phyloP scores from a whole-genome alignment of 2,329 filamentous ascomycete species.

The Penicillium sp. region DNA sequence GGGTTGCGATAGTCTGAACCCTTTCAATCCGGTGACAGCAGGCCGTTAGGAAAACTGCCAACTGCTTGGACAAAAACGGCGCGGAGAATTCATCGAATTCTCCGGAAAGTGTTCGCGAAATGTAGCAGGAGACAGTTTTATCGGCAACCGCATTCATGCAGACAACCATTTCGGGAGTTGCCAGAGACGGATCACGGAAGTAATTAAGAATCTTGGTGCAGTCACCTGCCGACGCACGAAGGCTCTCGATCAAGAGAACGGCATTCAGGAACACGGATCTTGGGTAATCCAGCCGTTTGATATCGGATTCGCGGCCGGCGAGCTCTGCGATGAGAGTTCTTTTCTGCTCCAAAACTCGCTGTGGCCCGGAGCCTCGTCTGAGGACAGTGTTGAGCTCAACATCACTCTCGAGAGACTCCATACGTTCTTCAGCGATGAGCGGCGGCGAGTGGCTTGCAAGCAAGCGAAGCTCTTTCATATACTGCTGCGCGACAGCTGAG shows the following conservation, averaged over 20 bases:
- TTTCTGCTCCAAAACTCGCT: constrained; percentile 76
- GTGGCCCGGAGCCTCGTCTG: constrained; percentile 78
- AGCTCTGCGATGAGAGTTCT: constrained; percentile 74
- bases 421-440: constrained; percentile 83
- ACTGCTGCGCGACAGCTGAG: constrained; percentile 72
- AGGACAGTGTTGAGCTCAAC: constrained; percentile 95
- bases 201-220: constrained; percentile 89
- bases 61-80: constrained; percentile 84
- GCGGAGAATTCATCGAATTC: constrained; percentile 81
- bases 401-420: constrained; percentile 90
- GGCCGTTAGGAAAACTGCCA: constrained; percentile 80
- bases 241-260: constrained; percentile 83
- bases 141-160: constrained; percentile 67
- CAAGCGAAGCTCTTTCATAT: constrained; percentile 76
- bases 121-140: constrained; percentile 78
- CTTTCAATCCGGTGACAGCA: constrained; percentile 94
- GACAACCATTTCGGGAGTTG: constrained; percentile 62
- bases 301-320: constrained; percentile 75
- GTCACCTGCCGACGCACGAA: constrained; percentile 84
- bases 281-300: constrained; percentile 81
- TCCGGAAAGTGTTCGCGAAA: constrained; percentile 74
- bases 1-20: constrained; percentile 84
- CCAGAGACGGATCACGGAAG: constrained; percentile 88
- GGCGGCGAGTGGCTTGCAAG: constrained; percentile 88
- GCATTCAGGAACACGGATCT: constrained; percentile 92